A percentile compares a stretch with the other conserved stretches of the same genome.
phyloP scores from a whole-genome alignment of 164 flowering plant species.

The Magnolia officinalis region DNA sequence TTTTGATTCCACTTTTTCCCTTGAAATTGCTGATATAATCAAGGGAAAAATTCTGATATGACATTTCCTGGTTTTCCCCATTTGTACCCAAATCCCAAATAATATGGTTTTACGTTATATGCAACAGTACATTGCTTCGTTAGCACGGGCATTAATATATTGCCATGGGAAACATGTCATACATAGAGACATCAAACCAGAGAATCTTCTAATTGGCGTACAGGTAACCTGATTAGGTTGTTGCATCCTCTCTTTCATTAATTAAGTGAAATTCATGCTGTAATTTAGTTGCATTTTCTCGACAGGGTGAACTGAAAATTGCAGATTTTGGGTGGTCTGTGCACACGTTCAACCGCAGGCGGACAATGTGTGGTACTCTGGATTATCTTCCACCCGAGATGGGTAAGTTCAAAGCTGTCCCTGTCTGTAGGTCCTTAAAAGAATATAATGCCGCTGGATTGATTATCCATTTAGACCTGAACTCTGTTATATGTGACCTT shows the following conservation, averaged over 20 bases:
- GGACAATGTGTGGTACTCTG: conserved; percentile 96
- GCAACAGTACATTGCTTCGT: conserved; percentile 79
- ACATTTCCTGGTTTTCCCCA: not conserved
- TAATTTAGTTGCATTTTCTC: conserved; percentile 7
- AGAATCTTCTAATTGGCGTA: conserved; percentile 83
- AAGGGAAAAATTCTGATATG: no score
- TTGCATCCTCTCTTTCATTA: not conserved
- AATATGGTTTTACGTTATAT: not conserved
- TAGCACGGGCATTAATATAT: conserved; percentile 87
- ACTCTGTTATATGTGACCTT: not conserved
- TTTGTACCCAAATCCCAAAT: not conserved
- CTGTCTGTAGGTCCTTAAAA: not conserved
- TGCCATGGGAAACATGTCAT: conserved; percentile 97
- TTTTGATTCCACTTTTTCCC: not conserved
- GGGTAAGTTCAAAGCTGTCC: conserved; percentile 50
- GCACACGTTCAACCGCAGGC: conserved; percentile 88
- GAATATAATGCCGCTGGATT: not conserved
- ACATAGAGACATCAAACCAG: conserved; percentile 96
- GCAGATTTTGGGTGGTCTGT: conserved; percentile 99
- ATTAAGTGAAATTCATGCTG: not conserved
- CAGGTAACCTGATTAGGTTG: conserved; percentile 41
- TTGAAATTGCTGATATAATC: no score
- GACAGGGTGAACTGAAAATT: conserved; percentile 90
- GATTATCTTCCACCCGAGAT: conserved; percentile 99
- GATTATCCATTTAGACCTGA: not conserved